A percentile compares a stretch with the other conserved stretches of the same genome.
These are phyloP conservation scores for Phoenix roebelenii DNA, from an alignment of 176 grass and related monocot species.

Conservation along the genomic window DNA sequence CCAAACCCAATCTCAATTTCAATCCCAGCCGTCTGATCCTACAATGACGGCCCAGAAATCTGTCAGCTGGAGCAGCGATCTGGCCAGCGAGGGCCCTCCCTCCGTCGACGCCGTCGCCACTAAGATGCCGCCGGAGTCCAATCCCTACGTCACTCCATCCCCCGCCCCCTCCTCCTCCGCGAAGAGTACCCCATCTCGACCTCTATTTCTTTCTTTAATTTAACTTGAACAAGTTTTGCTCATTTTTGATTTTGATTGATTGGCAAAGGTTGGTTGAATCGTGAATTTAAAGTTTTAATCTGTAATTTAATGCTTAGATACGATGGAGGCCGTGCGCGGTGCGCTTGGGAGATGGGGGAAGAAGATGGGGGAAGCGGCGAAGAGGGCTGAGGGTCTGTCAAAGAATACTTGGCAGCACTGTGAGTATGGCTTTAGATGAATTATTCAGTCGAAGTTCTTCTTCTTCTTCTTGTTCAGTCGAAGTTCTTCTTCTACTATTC, in stretches of 20 bases:
- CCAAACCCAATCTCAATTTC: too few relatives aligned
- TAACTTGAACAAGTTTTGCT: background rate
- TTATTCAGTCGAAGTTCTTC: background rate
- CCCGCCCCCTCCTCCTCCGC: constrained; percentile 23
- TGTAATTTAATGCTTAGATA: constrained; percentile 31
- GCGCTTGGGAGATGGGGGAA: constrained; percentile 71
- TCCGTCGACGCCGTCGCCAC: constrained; percentile 1
- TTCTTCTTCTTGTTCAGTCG: too few relatives aligned
- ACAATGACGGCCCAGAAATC: too few relatives aligned
- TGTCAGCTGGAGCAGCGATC: too few relatives aligned
- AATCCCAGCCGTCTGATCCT: too few relatives aligned
- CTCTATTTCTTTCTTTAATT: background rate
- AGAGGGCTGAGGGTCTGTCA: constrained; percentile 83
- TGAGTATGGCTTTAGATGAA: constrained; percentile 17
- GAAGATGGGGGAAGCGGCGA: constrained; percentile 57
- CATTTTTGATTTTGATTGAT: too few relatives aligned
- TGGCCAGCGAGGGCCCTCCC: too few relatives aligned
- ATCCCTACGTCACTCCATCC: constrained; percentile 49
- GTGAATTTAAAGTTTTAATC: too few relatives aligned
- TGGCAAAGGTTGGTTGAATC: too few relatives aligned
- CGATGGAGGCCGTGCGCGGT: constrained; percentile 64
- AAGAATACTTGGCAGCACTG: constrained; percentile 95
- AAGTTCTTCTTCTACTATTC: too few relatives aligned
- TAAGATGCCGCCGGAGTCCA: constrained; percentile 25
- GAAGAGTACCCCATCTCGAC: constrained; percentile 27